Conservation (phyloP, 148 eudicot species). For the Camellia japonica region DNA sequence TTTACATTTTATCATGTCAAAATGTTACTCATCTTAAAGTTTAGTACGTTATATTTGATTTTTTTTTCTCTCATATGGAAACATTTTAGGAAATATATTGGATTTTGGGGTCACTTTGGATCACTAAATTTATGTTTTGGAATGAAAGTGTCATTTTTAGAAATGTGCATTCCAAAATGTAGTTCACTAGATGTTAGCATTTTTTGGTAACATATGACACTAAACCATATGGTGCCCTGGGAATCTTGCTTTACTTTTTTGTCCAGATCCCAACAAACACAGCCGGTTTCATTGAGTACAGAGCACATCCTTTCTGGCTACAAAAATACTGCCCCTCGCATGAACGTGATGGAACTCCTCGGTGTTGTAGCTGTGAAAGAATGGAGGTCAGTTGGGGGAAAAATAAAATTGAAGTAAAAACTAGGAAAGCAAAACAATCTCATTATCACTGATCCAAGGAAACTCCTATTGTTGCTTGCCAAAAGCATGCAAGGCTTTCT, state of each 20-base stretch:
- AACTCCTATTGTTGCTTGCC: neutral
- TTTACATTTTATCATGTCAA: no score
- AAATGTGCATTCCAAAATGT: neutral
- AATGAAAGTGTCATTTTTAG: no score
- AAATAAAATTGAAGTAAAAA: neutral
- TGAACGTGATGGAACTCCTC: constrained; percentile 79
- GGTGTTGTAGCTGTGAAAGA: constrained; percentile 99
- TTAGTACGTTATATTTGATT: no score
- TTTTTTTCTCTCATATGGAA: no score
- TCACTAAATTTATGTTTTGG: no score
- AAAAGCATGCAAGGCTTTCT: neutral
- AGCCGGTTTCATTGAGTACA: constrained; percentile 81
- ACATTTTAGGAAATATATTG: no score
- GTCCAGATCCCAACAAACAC: constrained; percentile 78
- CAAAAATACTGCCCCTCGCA: constrained; percentile 99
- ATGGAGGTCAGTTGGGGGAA: constrained; percentile 67
- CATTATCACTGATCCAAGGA: neutral
- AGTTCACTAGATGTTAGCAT: neutral
- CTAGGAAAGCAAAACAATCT: neutral
- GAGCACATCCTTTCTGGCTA: constrained; percentile 96
- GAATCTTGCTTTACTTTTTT: constrained; percentile 2
- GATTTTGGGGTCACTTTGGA: no score
- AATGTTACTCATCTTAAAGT: no score
- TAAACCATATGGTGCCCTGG: neutral
- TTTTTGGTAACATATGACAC: neutral